Conservation (phyloP, 805 yeast genomes). For the Candida adriatica region DNA sequence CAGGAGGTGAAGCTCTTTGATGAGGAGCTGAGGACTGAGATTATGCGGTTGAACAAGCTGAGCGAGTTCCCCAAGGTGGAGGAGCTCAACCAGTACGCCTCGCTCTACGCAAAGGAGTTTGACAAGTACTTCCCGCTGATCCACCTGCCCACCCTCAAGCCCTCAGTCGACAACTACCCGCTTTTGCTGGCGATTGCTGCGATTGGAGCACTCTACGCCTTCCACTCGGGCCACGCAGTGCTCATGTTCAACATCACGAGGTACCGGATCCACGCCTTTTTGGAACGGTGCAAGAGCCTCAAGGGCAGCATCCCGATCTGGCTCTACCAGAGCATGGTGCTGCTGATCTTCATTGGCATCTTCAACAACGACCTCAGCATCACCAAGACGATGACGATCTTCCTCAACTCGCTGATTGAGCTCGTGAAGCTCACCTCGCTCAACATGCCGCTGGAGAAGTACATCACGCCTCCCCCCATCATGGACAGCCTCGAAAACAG, state of each 20-base stretch:
- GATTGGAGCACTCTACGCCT: slow-evolving; percentile 81
- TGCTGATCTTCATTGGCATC: slow-evolving; percentile 77
- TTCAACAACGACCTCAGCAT: slow-evolving; percentile 63
- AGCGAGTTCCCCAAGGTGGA: slow-evolving; percentile 62
- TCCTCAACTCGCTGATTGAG: slow-evolving; percentile 72
- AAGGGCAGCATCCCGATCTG: slow-evolving; percentile 62
- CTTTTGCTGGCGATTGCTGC: slow-evolving; percentile 76
- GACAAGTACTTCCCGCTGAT: slow-evolving; percentile 80
- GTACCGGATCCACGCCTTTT: slow-evolving; percentile 55
- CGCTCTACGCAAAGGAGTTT: slow-evolving; percentile 71
- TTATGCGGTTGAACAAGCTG: slow-evolving; percentile 47
- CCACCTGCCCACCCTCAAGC: slow-evolving; percentile 57
- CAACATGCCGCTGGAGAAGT: slow-evolving; percentile 49
- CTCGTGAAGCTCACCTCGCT: slow-evolving; percentile 69
- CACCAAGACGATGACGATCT: slow-evolving; percentile 72
- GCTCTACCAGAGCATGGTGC: slow-evolving; percentile 77
- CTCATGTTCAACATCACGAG: slow-evolving; percentile 62
- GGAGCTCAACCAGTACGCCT: slow-evolving; percentile 70
- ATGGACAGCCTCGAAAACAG: slow-evolving; percentile 27
- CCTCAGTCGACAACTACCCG: slow-evolving; percentile 51
- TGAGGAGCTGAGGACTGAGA: slow-evolving; percentile 44
- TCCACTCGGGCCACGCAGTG: slow-evolving; percentile 71
- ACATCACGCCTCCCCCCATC: slow-evolving; percentile 34
- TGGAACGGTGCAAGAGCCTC: slow-evolving; percentile 37
- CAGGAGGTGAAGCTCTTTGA: slow-evolving; percentile 31